Evolutionary conservation across 371 early-diverging fungal genomes (phyloP).

Genomic region (Choanephora cucurbitarum): DNA sequence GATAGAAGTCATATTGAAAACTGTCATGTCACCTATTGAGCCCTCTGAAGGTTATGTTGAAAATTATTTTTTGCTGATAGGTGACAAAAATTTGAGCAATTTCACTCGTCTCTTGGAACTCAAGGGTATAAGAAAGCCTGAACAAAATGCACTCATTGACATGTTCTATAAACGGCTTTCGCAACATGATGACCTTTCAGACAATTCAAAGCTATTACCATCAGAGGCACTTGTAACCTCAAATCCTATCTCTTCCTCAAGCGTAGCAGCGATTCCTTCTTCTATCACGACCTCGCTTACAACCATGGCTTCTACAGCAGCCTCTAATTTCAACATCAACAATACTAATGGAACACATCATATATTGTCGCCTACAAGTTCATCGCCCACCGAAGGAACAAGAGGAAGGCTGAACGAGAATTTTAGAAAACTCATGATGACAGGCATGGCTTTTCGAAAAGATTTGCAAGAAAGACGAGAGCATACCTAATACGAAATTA

Average conservation of each 20-base stretch:
- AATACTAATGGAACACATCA: slow-evolving; percentile 10
- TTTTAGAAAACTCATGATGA: slow-evolving; percentile 53
- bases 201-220: slow-evolving; percentile 44
- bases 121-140: slow-evolving; percentile 70
- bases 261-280: slow-evolving; percentile 23
- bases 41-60: slow-evolving; percentile 85
- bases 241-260: neutral
- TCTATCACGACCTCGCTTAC: slow-evolving; percentile 45
- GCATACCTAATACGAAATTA: slow-evolving; percentile 1
- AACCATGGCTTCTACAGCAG: slow-evolving; percentile 45
- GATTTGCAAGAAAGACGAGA: slow-evolving; percentile 51
- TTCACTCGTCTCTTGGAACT: slow-evolving; percentile 82
- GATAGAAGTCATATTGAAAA: slow-evolving; percentile 86
- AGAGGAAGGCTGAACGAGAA: slow-evolving; percentile 51
- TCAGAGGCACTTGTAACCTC: slow-evolving; percentile 3
- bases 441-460: slow-evolving; percentile 57
- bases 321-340: slow-evolving; percentile 38
- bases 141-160: slow-evolving; percentile 58
- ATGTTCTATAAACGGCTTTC: slow-evolving; percentile 49
- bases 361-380: slow-evolving; percentile 16
- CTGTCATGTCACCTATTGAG: slow-evolving; percentile 83
- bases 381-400: slow-evolving; percentile 18
- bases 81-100: slow-evolving; percentile 62
- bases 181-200: slow-evolving; percentile 28
- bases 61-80: slow-evolving; percentile 84